These are phyloP conservation scores for Ilyonectria sp. DNA, from an alignment of 2,329 filamentous ascomycete genomes.

Conservation along the genomic window DNA sequence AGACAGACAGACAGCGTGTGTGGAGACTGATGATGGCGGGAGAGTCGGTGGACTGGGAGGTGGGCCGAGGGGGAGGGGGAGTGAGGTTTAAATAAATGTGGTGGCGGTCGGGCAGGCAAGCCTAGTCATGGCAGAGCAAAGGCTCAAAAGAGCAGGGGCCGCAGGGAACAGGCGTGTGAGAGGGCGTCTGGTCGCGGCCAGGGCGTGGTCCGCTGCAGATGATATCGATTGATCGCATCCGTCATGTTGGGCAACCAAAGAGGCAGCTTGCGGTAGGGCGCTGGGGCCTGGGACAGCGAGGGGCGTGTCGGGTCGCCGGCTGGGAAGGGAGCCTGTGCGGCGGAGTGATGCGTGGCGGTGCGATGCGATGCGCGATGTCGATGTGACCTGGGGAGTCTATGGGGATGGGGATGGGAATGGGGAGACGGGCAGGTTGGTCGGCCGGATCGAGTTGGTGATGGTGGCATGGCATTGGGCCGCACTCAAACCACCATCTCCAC, in stretches of 20 bases:
- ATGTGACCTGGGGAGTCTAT: slow-evolving; percentile 12
- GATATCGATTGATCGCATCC: slow-evolving; percentile 31
- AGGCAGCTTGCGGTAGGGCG: slow-evolving; percentile 14
- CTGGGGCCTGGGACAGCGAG: slow-evolving; percentile 16
- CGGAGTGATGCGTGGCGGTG: slow-evolving; percentile 12
- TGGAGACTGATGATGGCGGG: no score
- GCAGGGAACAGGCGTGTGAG: slow-evolving; percentile 21
- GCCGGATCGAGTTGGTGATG: slow-evolving; percentile 38
- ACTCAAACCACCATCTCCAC: background rate
- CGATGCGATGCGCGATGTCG: slow-evolving; percentile 23
- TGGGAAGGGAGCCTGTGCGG: slow-evolving; percentile 12
- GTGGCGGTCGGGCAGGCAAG: background rate
- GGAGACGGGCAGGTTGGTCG: slow-evolving; percentile 24
- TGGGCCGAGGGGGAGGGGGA: no score
- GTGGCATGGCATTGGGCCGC: background rate
- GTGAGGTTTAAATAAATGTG: no score
- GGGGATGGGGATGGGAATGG: background rate
- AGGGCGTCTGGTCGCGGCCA: slow-evolving; percentile 14
- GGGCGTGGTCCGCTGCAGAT: slow-evolving; percentile 20
- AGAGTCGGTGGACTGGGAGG: no score
- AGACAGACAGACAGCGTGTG: no score
- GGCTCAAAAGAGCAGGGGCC: slow-evolving; percentile 9
- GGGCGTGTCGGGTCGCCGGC: slow-evolving; percentile 17
- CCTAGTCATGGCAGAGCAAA: slow-evolving; percentile 1
- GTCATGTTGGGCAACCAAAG: slow-evolving; percentile 20